phyloP scores from a whole-genome alignment of 306 rosid species.

The Sophora flavescens region DNA sequence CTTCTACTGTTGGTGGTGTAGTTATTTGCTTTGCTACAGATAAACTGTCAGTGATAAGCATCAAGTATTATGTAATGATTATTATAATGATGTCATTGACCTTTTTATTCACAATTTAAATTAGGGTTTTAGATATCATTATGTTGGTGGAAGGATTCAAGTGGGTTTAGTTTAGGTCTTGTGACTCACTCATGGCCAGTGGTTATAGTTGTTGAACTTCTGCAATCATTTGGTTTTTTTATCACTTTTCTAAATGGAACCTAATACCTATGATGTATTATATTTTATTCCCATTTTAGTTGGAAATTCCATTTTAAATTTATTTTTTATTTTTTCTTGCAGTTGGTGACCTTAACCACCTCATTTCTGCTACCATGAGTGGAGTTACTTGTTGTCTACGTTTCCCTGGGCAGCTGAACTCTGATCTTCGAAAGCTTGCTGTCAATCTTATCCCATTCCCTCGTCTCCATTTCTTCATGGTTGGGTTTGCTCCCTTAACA shows the following conservation, averaged over 20 bases:
- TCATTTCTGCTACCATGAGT: constrained; percentile 89
- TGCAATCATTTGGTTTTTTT: constrained; percentile 35
- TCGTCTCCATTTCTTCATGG: constrained; percentile 90
- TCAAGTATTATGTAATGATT: background rate
- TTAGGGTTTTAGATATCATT: constrained; percentile 22
- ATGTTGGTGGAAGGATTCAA: constrained; percentile 11
- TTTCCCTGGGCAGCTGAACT: constrained; percentile 89
- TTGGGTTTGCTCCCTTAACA: constrained; percentile 89
- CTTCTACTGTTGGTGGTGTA: background rate
- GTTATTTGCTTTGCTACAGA: constrained; percentile 21
- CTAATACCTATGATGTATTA: background rate
- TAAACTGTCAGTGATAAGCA: background rate
- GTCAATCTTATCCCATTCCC: constrained; percentile 92
- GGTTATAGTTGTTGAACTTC: constrained; percentile 45
- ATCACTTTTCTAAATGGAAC: constrained; percentile 14
- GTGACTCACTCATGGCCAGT: constrained; percentile 36
- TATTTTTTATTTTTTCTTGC: constrained; percentile 13
- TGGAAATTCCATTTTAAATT: background rate
- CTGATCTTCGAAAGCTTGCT: constrained; percentile 74
- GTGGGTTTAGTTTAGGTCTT: constrained; percentile 35
- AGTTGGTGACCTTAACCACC: constrained; percentile 92
- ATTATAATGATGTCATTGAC: background rate
- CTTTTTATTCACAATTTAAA: constrained; percentile 25
- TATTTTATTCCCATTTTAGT: background rate
- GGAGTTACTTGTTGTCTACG: constrained; percentile 90